Evolutionary conservation across 140 eudicot species (phyloP).

Genomic region (Anethum foeniculum): DNA sequence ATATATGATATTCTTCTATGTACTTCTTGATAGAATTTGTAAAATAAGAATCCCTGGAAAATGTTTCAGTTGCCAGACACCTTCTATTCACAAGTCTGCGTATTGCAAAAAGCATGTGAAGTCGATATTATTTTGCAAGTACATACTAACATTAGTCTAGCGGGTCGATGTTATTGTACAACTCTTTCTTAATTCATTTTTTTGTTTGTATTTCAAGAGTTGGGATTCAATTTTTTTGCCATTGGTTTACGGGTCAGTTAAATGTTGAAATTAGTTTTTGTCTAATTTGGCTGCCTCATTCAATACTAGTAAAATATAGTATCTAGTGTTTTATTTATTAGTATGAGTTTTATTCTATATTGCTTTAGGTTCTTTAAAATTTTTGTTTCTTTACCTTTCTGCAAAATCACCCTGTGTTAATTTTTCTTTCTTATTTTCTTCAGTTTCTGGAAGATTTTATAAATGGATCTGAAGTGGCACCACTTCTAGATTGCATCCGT

Average conservation of each 20-base stretch:
- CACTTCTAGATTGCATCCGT: conserved; percentile 94
- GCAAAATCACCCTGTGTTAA: not conserved
- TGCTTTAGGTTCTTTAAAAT: not conserved
- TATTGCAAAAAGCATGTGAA: not conserved
- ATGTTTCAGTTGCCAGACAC: not conserved
- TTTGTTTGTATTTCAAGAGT: not conserved
- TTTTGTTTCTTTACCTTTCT: not conserved
- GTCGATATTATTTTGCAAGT: not conserved
- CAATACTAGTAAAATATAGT: not conserved
- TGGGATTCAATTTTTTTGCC: not conserved
- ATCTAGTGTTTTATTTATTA: not conserved
- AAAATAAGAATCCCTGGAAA: not conserved
- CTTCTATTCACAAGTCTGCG: not conserved
- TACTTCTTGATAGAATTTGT: not conserved
- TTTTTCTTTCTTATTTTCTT: not conserved
- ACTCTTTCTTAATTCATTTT: not conserved
- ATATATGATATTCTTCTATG: not conserved
- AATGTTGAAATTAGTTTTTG: not conserved
- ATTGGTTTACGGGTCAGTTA: not conserved
- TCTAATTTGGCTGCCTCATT: not conserved
- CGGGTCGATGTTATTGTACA: not conserved
- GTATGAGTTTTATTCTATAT: not conserved
- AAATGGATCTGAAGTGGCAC: conserved; percentile 52
- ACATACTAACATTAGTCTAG: not conserved
- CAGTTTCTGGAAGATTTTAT: conserved; percentile 72